These are phyloP conservation scores for Paramyrothecium roridum DNA, from an alignment of 2,329 filamentous ascomycete species.

Conservation along the genomic window DNA sequence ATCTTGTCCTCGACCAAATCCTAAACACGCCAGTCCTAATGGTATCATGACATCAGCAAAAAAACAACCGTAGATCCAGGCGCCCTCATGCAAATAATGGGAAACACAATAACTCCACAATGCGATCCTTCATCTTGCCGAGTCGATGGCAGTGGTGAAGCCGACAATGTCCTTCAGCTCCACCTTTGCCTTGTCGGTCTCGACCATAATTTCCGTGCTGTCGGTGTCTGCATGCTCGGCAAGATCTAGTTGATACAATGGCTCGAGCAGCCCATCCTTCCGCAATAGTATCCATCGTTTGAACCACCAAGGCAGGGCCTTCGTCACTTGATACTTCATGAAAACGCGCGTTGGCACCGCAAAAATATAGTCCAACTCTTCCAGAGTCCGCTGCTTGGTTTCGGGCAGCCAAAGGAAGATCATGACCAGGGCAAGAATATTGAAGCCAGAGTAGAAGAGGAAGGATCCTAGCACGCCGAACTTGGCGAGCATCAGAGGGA, in stretches of 20 bases:
- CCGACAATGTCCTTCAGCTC: slow-evolving; percentile 34
- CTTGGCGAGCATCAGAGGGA: slow-evolving; percentile 51
- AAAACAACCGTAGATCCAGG: not conserved
- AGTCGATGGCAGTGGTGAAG: slow-evolving; percentile 18
- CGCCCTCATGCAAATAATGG: not conserved
- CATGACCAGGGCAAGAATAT: slow-evolving; percentile 50
- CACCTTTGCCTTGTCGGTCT: slow-evolving; percentile 34
- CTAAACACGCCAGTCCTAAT: too few relatives aligned
- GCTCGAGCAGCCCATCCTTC: slow-evolving; percentile 36
- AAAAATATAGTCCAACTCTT: slow-evolving; percentile 58
- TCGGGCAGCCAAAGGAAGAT: slow-evolving; percentile 57
- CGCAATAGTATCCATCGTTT: slow-evolving; percentile 53
- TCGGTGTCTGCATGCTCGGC: slow-evolving; percentile 26
- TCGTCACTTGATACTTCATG: slow-evolving; percentile 53
- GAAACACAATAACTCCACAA: not conserved
- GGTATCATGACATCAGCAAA: not conserved
- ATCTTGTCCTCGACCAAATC: too few relatives aligned
- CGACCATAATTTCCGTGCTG: slow-evolving; percentile 25
- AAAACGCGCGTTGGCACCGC: slow-evolving; percentile 57
- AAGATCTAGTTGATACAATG: slow-evolving; percentile 39
- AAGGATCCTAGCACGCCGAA: slow-evolving; percentile 48
- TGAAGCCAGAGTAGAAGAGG: slow-evolving; percentile 53
- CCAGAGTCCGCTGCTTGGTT: slow-evolving; percentile 53
- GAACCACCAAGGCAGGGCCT: slow-evolving; percentile 58
- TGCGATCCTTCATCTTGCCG: slow-evolving; percentile 2